These are phyloP conservation scores for Thraustotheca clavata DNA, from an alignment of 352 stramenopile species.

Conservation along the genomic window DNA sequence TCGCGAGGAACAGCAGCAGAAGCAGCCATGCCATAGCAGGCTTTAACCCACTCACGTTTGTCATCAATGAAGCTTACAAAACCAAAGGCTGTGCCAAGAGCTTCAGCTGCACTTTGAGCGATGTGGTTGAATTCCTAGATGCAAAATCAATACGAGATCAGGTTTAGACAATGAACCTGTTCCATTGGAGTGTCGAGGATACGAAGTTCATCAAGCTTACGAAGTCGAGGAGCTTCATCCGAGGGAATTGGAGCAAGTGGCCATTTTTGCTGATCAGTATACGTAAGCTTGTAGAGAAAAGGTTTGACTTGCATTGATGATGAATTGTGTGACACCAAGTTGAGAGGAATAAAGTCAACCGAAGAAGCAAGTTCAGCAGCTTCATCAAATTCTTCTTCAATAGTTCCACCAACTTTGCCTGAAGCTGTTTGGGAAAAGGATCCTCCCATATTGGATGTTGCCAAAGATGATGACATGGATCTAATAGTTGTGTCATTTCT, in stretches of 20 bases:
- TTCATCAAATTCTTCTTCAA: conserved; percentile 15
- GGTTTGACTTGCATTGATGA: conserved; percentile 22
- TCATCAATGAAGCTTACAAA: conserved; percentile 71
- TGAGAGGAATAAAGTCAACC: conserved; percentile 11
- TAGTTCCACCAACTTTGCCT: not conserved
- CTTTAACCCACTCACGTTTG: conserved; percentile 17
- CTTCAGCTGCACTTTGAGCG: conserved; percentile 44
- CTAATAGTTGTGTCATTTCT: not conserved
- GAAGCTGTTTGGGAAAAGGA: not conserved
- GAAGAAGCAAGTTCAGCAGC: not conserved
- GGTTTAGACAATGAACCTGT: not conserved
- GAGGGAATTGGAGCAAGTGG: conserved; percentile 51
- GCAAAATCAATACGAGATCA: conserved; percentile 36
- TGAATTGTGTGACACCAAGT: not conserved
- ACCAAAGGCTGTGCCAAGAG: conserved; percentile 54
- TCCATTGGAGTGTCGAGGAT: conserved; percentile 32
- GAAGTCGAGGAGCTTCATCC: conserved; percentile 44
- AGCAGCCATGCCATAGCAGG: conserved; percentile 40
- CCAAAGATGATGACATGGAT: conserved; percentile 11
- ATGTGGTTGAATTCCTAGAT: conserved; percentile 39
- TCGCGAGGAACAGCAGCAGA: conserved; percentile 67
- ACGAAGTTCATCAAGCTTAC: conserved; percentile 44
- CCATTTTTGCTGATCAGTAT: conserved; percentile 60
- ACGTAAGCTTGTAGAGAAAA: conserved; percentile 60
- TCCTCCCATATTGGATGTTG: conserved; percentile 2